Base-by-base conservation (phyloP, 2,329 filamentous ascomycete genomes). In the Cryphonectria japonica region DNA sequence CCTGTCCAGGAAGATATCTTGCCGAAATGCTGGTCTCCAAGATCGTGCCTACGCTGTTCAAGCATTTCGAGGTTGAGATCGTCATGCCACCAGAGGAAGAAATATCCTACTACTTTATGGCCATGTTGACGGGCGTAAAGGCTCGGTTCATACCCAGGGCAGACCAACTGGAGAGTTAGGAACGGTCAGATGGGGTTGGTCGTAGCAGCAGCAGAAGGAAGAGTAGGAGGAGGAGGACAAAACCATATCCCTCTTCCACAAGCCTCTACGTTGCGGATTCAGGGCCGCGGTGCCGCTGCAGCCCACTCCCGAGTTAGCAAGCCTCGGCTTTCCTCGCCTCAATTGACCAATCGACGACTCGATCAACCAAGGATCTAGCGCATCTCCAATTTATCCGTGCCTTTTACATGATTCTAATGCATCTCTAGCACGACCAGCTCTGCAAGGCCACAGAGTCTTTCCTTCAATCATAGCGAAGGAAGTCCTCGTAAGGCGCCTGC, bases 21-120 rank as follows among this genome's bases (percentile, higher is more conserved):
- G 86, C 85, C 0, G 85, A 88, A 75, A 73, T 88, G 69, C 77
- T 87, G 2, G 78, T 88, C 0, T 79, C 78, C 66, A 87, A 85
- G 74, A 77, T 82, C 0, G 77, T 87, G 0, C 76, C 82, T 0
- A 76, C 79, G 0, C 71, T 88, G 22, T 69, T 87, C 3, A 76
- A 77, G 6, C 79, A 82, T 59, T 88, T 88, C 68, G 80, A 84
- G 7, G 76, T 87, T 0, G 76, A 83, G 68, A 78, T 82, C 3
- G 74, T 74, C 1, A 74, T 84, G 73, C 84, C 84, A 0, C 73
- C 75, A 0, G 80, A 84, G 2, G 76, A 80, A 2, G 76, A 82
- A 1, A 80, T 82, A 60, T 80, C 78, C 2, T 83, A 83, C 11
- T 87, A 87, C 69, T 88, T 87, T 69, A 77, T 88, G 76, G 85